A percentile compares a stretch with the other conserved stretches of the same genome.
phyloP scores from a whole-genome alignment of 225 moss, liverwort and hornwort genomes.

The Straminergon stramineum region DNA sequence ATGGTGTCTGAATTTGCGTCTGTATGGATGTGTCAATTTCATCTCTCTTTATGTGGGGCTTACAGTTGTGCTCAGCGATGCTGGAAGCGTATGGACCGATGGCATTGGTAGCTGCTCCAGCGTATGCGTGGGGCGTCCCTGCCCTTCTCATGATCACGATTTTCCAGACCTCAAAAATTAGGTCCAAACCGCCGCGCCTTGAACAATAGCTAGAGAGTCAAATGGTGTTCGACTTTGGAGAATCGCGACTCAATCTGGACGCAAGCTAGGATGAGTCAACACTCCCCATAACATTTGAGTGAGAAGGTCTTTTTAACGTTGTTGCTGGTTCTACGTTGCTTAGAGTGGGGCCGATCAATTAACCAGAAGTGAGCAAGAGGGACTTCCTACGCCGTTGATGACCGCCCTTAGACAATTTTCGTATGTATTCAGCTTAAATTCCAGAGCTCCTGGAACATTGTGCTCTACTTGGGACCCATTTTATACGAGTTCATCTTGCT shows the following conservation, averaged over 20 bases:
- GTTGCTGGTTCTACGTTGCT: background rate
- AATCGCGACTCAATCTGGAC: background rate
- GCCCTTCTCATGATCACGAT: constrained; percentile 40
- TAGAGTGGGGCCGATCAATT: background rate
- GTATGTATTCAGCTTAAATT: background rate
- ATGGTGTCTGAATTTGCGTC: background rate
- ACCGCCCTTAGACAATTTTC: background rate
- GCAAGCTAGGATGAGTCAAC: background rate
- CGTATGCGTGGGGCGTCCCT: constrained; percentile 82
- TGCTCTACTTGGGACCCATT: background rate
- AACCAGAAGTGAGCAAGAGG: background rate
- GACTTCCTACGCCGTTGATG: background rate
- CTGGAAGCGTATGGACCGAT: constrained; percentile 62
- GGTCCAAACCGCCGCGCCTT: constrained; percentile 18
- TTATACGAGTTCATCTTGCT: background rate
- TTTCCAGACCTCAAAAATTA: constrained; percentile 48
- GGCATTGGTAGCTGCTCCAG: constrained; percentile 56
- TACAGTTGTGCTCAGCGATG: constrained; percentile 62
- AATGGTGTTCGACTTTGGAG: background rate
- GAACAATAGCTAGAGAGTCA: constrained; percentile 3
- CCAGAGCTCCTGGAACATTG: background rate
- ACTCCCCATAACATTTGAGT: background rate
- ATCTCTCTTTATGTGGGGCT: background rate
- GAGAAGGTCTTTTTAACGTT: background rate
- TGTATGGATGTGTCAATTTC: background rate